These are phyloP conservation scores for Leishmania arabica DNA, from an alignment of 208 protist genomes.

Conservation along the genomic window DNA sequence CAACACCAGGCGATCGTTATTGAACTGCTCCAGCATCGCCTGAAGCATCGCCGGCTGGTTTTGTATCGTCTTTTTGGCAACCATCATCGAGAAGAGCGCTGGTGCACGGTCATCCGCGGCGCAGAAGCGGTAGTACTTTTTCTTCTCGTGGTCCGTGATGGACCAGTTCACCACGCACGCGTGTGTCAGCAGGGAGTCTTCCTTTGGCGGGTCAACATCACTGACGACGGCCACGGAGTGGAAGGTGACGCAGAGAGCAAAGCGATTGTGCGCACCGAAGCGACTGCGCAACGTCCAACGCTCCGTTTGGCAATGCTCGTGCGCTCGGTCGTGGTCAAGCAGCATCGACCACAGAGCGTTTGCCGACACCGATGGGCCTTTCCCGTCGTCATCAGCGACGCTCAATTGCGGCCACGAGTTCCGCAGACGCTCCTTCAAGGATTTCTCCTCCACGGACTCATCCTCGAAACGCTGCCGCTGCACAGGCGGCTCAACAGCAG, in stretches of 20 bases:
- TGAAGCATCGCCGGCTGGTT: constrained; percentile 49
- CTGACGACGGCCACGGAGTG: constrained; percentile 43
- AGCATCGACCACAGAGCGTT: constrained; percentile 27
- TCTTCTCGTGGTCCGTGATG: constrained; percentile 49
- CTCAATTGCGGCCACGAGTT: constrained; percentile 38
- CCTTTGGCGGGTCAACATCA: constrained; percentile 35
- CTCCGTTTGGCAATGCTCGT: constrained; percentile 45
- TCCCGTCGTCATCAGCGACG: constrained; percentile 3
- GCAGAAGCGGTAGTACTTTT: constrained; percentile 63
- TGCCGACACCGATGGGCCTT: constrained; percentile 13
- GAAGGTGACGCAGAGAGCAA: constrained; percentile 48
- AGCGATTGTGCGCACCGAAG: constrained; percentile 45
- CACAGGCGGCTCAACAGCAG: constrained; percentile 5
- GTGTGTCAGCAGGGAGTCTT: constrained; percentile 26
- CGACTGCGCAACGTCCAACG: constrained; percentile 44
- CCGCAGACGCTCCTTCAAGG: constrained; percentile 35
- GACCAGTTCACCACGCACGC: constrained; percentile 48
- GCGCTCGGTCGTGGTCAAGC: constrained; percentile 43
- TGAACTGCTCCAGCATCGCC: constrained; percentile 61
- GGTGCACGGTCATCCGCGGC: constrained; percentile 48
- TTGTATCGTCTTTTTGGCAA: constrained; percentile 37
- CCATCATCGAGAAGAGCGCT: constrained; percentile 40
- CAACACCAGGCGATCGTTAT: constrained; percentile 32
- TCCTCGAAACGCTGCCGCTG: constrained; percentile 37
- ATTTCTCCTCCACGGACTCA: constrained; percentile 24